Evolutionary conservation across 371 early-diverging fungal genomes (phyloP).

Genomic region (Lichtheimia corymbifera): DNA sequence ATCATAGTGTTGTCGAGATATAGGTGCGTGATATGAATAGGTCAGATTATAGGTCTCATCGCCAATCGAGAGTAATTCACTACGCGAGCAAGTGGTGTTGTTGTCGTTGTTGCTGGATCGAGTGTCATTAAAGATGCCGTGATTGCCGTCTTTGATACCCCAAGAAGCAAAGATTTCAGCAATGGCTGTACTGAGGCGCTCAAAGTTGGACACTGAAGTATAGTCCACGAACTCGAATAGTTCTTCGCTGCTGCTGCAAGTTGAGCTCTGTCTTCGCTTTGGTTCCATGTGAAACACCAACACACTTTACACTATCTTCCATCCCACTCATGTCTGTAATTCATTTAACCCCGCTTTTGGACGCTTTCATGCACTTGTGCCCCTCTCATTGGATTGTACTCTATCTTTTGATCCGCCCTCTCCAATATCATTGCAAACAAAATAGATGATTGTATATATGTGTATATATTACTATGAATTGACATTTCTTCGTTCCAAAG

Average conservation of each 20-base stretch:
- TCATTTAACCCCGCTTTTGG: too few species aligned
- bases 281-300: constrained; percentile 3
- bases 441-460: neutral
- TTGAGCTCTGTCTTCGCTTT: constrained; percentile 26
- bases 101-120: constrained; percentile 4
- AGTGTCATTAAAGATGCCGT: constrained; percentile 46
- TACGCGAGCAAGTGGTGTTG: constrained; percentile 12
- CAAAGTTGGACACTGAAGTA: constrained; percentile 68
- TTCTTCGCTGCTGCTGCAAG: constrained; percentile 35
- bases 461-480: neutral
- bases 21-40: constrained; percentile 45
- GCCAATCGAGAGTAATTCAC: constrained; percentile 39
- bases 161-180: constrained; percentile 57
- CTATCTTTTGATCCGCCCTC: too few species aligned
- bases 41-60: constrained; percentile 45
- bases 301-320: too few species aligned
- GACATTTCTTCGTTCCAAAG: constrained; percentile 22
- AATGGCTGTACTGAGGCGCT: constrained; percentile 57
- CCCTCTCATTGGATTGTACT: too few species aligned
- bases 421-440: too few species aligned
- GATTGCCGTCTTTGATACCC: constrained; percentile 52
- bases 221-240: constrained; percentile 78
- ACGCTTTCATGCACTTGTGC: too few species aligned
- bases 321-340: too few species aligned
- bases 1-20: neutral